Base-by-base conservation (phyloP, 2,329 filamentous ascomycete genomes). In the Sclerotinia glacialis region DNA sequence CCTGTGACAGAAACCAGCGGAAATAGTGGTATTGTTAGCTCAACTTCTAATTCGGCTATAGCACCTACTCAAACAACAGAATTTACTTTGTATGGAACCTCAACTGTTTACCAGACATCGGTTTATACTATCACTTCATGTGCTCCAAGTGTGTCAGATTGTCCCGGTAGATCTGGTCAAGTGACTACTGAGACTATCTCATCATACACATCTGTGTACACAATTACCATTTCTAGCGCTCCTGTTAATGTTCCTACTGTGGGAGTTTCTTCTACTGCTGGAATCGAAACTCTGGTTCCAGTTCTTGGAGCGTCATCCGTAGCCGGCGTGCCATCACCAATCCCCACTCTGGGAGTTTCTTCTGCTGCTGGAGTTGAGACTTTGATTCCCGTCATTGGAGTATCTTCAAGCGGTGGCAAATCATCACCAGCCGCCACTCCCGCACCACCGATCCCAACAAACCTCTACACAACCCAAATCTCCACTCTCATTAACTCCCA, bases 121-220 rank as follows among this genome's bases (percentile, higher is more conserved):
- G 74, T 81, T 68, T 78, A 79, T 70, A 86, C 83, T 64, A 78
- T 86, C 75, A 85, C 81, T 64, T 81, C 78, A 71, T 84, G 82
- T 71, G 79, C 76, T 7, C 71, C 80, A 54, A 77, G 77, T 64
- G 76, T 82, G 34, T 79, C 80, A 46, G 77, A 85, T 78, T 87
- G 85, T 79, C 84, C 84, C 31, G 80, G 76, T 8, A 74, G 68
- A 1, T 72, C 72, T 28, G 74, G 74, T 42, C 72, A 77, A 34
- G 75, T 80, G 34, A 78, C 76, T 18, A 81, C 80, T 3, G 76
- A 79, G 69, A 76, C 75, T 1, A 76, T 83, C 44, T 72, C 79
- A 34, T 58, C 80, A 50, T 81, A 79, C 70, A 83, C 81, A 14
- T 83, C 81, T 14, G 76, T 73, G 1, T 73, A 68, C 54, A 67